phyloP scores from a whole-genome alignment of 352 stramenopile genomes.

The Globisporangium abappressorium region DNA sequence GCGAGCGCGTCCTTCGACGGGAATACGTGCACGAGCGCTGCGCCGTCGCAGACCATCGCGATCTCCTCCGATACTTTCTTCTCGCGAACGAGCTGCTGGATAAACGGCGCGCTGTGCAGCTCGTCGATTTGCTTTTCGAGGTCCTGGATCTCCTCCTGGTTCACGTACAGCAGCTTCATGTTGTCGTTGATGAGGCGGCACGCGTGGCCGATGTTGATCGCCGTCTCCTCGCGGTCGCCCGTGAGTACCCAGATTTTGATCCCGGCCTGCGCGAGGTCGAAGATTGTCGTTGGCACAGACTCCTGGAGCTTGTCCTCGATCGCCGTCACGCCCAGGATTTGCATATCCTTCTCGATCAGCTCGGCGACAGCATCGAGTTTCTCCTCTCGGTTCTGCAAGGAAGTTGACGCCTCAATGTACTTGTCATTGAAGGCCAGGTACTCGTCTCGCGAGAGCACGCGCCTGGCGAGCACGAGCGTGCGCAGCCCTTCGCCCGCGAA shows the following conservation, averaged over 20 bases:
- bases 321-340: constrained; percentile 90
- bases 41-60: constrained; percentile 65
- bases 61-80: constrained; percentile 41
- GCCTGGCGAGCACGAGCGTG: constrained; percentile 67
- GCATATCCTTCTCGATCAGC: constrained; percentile 68
- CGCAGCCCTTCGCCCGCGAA: constrained; percentile 80
- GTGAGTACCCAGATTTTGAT: constrained; percentile 99
- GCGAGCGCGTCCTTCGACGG: constrained; percentile 46
- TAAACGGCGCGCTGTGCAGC: constrained; percentile 32
- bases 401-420: constrained; percentile 51
- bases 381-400: constrained; percentile 47
- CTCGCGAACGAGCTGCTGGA: constrained; percentile 40
- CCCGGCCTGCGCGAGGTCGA: constrained; percentile 89
- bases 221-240: constrained; percentile 97
- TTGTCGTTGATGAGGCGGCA: constrained; percentile 63
- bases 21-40: constrained; percentile 66
- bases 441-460: constrained; percentile 44
- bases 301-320: constrained; percentile 98
- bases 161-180: constrained; percentile 69
- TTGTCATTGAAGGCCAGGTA: constrained; percentile 54
- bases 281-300: constrained; percentile 91
- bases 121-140: constrained; percentile 50
- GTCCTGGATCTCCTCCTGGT: constrained; percentile 38
- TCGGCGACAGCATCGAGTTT: constrained; percentile 56
- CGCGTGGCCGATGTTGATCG: constrained; percentile 96